These are phyloP conservation scores for Fimicolochytrium jonesii DNA, from an alignment of 192 early-diverging fungal species.

Conservation along the genomic window DNA sequence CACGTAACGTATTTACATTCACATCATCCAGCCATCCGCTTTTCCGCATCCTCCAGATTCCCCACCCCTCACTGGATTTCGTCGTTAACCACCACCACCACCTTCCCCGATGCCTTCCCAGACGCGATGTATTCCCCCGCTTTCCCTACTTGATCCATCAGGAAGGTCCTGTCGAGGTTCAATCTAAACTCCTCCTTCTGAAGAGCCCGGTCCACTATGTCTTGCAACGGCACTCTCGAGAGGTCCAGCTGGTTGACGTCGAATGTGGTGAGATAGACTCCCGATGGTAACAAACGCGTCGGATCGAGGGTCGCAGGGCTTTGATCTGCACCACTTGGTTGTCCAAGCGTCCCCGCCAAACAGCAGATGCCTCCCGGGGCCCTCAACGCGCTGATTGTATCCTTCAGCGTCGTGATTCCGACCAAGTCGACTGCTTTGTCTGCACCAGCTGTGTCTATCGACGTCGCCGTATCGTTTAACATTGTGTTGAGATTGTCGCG, in stretches of 20 bases:
- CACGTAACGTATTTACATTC: no score
- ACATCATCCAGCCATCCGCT: no score
- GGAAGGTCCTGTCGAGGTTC: constrained; percentile 3
- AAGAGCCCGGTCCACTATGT: constrained; percentile 15
- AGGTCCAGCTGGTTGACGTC: neutral
- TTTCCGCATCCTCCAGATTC: neutral
- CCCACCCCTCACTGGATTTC: neutral
- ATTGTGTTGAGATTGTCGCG: neutral
- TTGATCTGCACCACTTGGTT: neutral
- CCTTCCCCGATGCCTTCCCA: no score
- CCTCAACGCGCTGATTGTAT: neutral
- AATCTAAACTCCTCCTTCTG: neutral
- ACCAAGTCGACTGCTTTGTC: constrained; percentile 7
- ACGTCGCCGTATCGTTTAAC: no score
- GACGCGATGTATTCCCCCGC: neutral
- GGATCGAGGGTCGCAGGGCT: neutral
- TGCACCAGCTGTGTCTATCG: neutral
- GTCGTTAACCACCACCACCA: no score
- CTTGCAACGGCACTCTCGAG: neutral
- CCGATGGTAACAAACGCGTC: neutral
- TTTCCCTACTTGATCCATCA: constrained; percentile 3
- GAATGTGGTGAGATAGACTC: constrained; percentile 7
- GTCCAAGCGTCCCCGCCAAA: neutral
- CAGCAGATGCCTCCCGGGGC: neutral
- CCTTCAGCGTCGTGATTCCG: neutral